Percentiles rank a stretch among this genome's conserved stretches.
phyloP scores from a whole-genome alignment of 1,284 basidiomycete genomes.

The Pseudozyma hubeiensis region DNA sequence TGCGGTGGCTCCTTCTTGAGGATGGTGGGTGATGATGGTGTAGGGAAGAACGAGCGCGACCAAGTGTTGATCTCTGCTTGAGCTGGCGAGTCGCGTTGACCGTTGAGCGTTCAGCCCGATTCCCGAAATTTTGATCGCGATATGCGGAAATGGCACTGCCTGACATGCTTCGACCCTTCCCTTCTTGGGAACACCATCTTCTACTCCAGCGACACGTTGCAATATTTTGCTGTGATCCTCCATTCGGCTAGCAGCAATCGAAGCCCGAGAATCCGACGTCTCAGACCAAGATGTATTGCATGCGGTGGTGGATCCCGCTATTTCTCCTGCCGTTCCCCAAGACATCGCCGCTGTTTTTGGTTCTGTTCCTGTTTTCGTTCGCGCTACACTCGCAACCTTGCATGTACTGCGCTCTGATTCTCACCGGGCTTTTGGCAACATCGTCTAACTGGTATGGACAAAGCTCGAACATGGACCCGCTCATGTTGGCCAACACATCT shows the following conservation, averaged over 20 bases:
- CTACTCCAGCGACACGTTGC: neutral
- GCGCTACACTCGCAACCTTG: slow-evolving; percentile 60
- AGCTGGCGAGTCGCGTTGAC: slow-evolving; percentile 22
- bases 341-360: slow-evolving; percentile 54
- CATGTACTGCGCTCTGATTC: slow-evolving; percentile 61
- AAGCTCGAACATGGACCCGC: neutral
- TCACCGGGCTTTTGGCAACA: slow-evolving; percentile 55
- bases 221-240: neutral
- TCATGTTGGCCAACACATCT: neutral
- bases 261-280: no score
- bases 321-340: slow-evolving; percentile 63
- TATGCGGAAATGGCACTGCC: neutral
- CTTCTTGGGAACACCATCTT: slow-evolving; percentile 5
- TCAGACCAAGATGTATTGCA: slow-evolving; percentile 51
- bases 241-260: no score
- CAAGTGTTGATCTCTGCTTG: slow-evolving; percentile 36
- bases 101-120: slow-evolving; percentile 6
- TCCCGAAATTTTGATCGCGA: neutral
- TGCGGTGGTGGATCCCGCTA: slow-evolving; percentile 65
- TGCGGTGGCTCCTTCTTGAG: neutral
- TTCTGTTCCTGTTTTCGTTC: slow-evolving; percentile 61
- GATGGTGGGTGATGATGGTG: slow-evolving; percentile 8
- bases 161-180: neutral
- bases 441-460: slow-evolving; percentile 52
- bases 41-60: slow-evolving; percentile 14